Conservation (phyloP, 805 yeast species). For the Cephaloascus fragrans region DNA sequence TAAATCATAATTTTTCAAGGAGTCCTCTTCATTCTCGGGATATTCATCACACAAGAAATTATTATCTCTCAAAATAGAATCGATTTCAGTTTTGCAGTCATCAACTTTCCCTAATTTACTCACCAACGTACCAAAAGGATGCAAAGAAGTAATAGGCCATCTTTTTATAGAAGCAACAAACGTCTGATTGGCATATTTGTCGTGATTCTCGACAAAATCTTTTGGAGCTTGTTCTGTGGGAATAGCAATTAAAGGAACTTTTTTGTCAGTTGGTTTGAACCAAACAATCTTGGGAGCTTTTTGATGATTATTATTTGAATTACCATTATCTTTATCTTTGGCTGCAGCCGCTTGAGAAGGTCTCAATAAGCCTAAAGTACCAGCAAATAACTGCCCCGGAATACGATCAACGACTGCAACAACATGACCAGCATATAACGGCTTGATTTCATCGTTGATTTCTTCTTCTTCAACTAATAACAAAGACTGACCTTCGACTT, state of each 20-base stretch:
- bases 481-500: conserved; percentile 95
- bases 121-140: conserved; percentile 92
- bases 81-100: conserved; percentile 70
- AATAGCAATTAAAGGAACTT: conserved; percentile 94
- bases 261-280: conserved; percentile 98
- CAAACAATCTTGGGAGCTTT: conserved; percentile 90
- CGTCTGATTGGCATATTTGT: conserved; percentile 65
- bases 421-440: conserved; percentile 95
- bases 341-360: conserved; percentile 93
- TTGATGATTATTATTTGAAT: conserved; percentile 18
- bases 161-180: conserved; percentile 95
- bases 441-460: conserved; percentile 84
- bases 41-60: conserved; percentile 78
- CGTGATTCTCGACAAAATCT: conserved; percentile 91
- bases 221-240: conserved; percentile 98
- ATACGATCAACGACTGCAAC: conserved; percentile 97
- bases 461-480: conserved; percentile 92
- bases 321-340: conserved; percentile 34
- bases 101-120: conserved; percentile 78
- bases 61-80: conserved; percentile 81
- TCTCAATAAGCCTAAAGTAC: conserved; percentile 85
- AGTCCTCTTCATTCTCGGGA: conserved; percentile 29
- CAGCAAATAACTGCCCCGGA: conserved; percentile 93
- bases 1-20: conserved; percentile 20
- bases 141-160: conserved; percentile 98